phyloP scores from a whole-genome alignment of 257 asterid species.

The Rauvolfia tetraphylla region DNA sequence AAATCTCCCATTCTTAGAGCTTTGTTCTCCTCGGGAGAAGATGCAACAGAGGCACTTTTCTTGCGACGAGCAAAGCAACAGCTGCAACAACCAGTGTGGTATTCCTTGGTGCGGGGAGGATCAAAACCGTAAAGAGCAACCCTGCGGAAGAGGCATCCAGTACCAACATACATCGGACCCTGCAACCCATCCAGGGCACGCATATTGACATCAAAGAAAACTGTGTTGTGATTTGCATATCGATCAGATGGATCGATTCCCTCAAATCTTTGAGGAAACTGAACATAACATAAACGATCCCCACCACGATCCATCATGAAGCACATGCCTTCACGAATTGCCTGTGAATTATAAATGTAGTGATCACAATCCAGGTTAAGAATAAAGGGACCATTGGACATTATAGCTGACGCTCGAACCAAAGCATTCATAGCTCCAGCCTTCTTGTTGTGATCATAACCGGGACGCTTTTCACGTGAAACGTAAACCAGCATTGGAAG shows the following conservation, averaged over 20 bases:
- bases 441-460: constrained; percentile 89
- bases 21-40: constrained; percentile 57
- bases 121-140: constrained; percentile 86
- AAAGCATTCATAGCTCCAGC: constrained; percentile 94
- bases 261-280: constrained; percentile 82
- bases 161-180: constrained; percentile 87
- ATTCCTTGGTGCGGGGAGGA: constrained; percentile 71
- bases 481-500: constrained; percentile 83
- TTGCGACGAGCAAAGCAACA: constrained; percentile 51
- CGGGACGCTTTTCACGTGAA: constrained; percentile 86
- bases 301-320: constrained; percentile 93
- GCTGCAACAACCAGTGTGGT: constrained; percentile 61
- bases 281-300: constrained; percentile 71
- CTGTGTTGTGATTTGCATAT: constrained; percentile 79
- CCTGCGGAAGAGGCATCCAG: constrained; percentile 80
- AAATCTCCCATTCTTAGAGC: constrained; percentile 70
- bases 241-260: constrained; percentile 91
- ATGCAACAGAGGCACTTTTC: constrained; percentile 37
- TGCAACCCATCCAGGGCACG: constrained; percentile 84
- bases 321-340: constrained; percentile 80
- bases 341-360: constrained; percentile 79
- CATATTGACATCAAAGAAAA: constrained; percentile 87
- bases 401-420: constrained; percentile 84
- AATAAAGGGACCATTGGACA: constrained; percentile 93
- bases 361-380: constrained; percentile 90